phyloP scores from a whole-genome alignment of 2,329 filamentous ascomycete genomes.

The Sporothrix pallida region DNA sequence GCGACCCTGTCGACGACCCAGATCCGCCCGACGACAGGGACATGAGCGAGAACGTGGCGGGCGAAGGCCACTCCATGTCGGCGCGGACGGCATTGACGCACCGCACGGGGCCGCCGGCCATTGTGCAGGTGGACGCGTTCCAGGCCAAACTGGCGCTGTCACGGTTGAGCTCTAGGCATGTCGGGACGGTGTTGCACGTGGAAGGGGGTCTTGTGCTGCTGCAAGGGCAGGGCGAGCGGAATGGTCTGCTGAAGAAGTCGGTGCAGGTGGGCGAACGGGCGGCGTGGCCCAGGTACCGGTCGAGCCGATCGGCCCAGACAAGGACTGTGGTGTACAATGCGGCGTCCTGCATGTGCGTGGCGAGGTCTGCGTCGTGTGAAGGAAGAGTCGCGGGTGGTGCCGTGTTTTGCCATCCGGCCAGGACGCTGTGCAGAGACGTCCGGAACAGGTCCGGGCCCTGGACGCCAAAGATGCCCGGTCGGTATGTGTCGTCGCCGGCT shows the following conservation, averaged over 20 bases:
- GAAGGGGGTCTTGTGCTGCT: constrained; percentile 15
- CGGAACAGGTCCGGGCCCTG: constrained; percentile 37
- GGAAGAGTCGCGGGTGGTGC: constrained; percentile 29
- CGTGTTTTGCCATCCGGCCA: constrained; percentile 13
- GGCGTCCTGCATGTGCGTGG: constrained; percentile 37
- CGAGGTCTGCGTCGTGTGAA: not conserved
- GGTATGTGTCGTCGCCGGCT: constrained; percentile 36
- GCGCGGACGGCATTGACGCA: not conserved
- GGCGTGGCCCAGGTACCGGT: constrained; percentile 37
- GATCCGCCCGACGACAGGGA: not conserved
- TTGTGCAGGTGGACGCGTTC: constrained; percentile 35
- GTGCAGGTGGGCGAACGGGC: constrained; percentile 33
- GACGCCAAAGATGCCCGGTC: constrained; percentile 35
- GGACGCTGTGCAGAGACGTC: constrained; percentile 5
- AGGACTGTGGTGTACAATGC: constrained; percentile 38
- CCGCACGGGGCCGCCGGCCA: constrained; percentile 34
- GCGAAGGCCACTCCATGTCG: not conserved
- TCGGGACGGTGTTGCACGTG: constrained; percentile 34
- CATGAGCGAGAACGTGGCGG: not conserved
- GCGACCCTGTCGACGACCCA: not conserved
- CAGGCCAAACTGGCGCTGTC: constrained; percentile 30
- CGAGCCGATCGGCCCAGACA: constrained; percentile 37
- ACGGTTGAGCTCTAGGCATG: not conserved
- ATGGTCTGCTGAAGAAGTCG: constrained; percentile 38
- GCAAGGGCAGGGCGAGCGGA: constrained; percentile 37